Conservation (phyloP, 2,329 filamentous ascomycete genomes). For the Cephalotrichum gorgonifer region DNA sequence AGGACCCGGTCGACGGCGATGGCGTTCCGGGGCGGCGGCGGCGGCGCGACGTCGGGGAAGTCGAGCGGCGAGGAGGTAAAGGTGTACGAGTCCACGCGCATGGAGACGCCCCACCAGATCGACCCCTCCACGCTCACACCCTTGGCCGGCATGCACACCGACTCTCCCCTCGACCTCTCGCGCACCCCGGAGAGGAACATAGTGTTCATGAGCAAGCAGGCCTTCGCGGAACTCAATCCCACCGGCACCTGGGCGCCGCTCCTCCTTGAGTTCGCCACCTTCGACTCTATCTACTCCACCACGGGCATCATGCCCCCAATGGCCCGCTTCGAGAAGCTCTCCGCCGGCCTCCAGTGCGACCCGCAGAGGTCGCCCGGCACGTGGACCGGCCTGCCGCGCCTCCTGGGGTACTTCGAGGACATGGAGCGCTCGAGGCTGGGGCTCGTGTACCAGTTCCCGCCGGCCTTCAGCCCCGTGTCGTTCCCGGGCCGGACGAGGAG, state of each 20-base stretch:
- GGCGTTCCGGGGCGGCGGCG: constrained; percentile 7
- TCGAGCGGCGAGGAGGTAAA: constrained; percentile 31
- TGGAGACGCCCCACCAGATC: constrained; percentile 51
- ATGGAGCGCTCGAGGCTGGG: constrained; percentile 59
- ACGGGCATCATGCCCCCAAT: constrained; percentile 56
- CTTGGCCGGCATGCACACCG: constrained; percentile 27
- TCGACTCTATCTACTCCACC: constrained; percentile 50
- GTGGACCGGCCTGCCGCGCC: constrained; percentile 50
- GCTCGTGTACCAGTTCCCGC: constrained; percentile 64
- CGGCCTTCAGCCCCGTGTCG: constrained; percentile 48
- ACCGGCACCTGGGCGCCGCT: constrained; percentile 28
- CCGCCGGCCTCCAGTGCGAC: constrained; percentile 44
- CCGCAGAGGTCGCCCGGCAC: constrained; percentile 40
- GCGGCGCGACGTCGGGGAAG: constrained; percentile 19
- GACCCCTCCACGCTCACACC: constrained; percentile 42
- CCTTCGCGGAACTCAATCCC: constrained; percentile 15
- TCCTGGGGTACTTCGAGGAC: constrained; percentile 67
- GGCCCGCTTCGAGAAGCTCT: constrained; percentile 54
- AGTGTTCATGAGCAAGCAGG: constrained; percentile 33
- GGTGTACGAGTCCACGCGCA: constrained; percentile 48
- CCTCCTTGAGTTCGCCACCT: constrained; percentile 61
- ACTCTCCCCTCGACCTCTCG: constrained; percentile 9
- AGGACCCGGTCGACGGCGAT: constrained; percentile 44
- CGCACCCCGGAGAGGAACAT: constrained; percentile 2
- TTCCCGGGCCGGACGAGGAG: constrained; percentile 40